phyloP scores from a whole-genome alignment of 768 basidiomycete genomes.

The Pleurotus citrinopileatus region DNA sequence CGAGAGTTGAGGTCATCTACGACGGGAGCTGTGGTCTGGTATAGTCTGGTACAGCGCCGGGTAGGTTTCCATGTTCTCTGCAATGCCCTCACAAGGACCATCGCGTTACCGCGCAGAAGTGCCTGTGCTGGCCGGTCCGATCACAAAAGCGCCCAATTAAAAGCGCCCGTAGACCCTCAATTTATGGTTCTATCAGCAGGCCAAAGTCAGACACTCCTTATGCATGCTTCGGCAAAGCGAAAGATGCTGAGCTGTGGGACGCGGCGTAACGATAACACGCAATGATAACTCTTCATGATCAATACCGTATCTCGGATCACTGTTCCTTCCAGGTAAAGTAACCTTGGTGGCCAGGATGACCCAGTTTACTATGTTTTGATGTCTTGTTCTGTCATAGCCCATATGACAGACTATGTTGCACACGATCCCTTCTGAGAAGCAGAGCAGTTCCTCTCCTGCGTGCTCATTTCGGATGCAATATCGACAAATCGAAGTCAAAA shows the following conservation, averaged over 20 bases:
- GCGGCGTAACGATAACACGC: no score
- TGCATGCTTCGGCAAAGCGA: no score
- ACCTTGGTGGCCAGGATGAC: not conserved
- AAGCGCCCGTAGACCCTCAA: no score
- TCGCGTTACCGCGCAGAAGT: no score
- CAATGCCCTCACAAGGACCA: not conserved
- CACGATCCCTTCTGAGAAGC: not conserved
- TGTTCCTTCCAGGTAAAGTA: not conserved
- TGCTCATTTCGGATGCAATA: not conserved
- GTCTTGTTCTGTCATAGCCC: not conserved
- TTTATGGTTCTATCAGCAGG: no score
- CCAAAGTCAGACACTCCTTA: no score
- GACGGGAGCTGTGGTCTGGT: conserved; percentile 14
- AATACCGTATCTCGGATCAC: no score
- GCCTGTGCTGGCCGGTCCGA: no score
- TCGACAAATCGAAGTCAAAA: not conserved
- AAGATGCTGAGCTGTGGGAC: no score
- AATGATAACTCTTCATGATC: no score
- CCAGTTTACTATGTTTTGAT: not conserved
- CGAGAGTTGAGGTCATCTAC: conserved; percentile 41
- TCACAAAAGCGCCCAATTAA: no score
- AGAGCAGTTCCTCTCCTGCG: not conserved
- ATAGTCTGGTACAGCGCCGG: not conserved
- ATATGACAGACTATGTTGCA: not conserved
- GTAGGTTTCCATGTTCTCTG: conserved; percentile 1